phyloP scores from a whole-genome alignment of 2,329 filamentous ascomycete genomes.

The Westerdykella aurantiaca region DNA sequence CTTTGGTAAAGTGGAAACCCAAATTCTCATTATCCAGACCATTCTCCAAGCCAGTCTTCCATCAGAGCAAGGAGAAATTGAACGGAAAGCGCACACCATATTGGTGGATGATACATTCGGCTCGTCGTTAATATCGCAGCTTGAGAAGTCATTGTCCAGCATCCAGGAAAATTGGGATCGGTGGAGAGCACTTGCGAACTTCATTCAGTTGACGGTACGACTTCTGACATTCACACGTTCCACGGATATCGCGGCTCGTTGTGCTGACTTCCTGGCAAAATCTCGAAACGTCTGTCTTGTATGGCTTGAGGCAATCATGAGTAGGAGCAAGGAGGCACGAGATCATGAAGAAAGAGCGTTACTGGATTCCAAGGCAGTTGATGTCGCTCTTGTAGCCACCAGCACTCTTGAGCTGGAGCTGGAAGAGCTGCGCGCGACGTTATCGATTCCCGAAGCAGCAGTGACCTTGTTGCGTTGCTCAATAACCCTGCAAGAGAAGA shows the following conservation, averaged over 20 bases:
- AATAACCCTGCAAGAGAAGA: conserved; percentile 17
- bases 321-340: conserved; percentile 15
- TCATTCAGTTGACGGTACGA: conserved; percentile 41
- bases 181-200: conserved; percentile 36
- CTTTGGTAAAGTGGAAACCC: conserved; percentile 47
- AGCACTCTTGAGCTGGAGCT: conserved; percentile 44
- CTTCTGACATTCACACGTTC: conserved; percentile 39
- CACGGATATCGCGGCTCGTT: conserved; percentile 12
- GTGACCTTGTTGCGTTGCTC: conserved; percentile 17
- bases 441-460: conserved; percentile 16
- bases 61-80: conserved; percentile 2
- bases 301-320: conserved; percentile 39
- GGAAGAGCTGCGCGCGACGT: conserved; percentile 18
- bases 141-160: conserved; percentile 9
- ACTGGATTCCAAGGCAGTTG: conserved; percentile 32
- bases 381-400: conserved; percentile 41
- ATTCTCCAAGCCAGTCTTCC: conserved; percentile 45
- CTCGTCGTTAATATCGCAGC: conserved; percentile 9
- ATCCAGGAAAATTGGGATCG: conserved; percentile 34
- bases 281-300: conserved; percentile 32
- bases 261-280: conserved; percentile 28
- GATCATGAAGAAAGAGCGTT: conserved; percentile 24
- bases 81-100: conserved; percentile 35
- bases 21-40: conserved; percentile 46
- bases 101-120: conserved; percentile 35